Evolutionary conservation across 2,329 filamentous ascomycete genomes (phyloP), one percentile per base, ranked within the genome.

Genomic region (Fusarium sp.): DNA sequence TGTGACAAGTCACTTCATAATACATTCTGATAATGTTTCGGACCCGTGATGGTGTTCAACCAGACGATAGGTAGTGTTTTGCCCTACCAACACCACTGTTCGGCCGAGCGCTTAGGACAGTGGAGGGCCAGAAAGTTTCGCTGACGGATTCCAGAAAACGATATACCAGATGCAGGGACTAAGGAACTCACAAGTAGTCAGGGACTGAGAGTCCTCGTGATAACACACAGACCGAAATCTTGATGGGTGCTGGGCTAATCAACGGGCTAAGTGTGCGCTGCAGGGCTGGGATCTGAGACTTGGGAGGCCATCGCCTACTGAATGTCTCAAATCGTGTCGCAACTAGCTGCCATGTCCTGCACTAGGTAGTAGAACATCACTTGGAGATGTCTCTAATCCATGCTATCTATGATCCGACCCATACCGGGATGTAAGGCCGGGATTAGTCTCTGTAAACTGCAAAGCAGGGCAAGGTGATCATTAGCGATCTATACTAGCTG

Each of bases 201-300:
- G 56, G 65, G 42, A 62, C 57, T 36, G 21, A 56, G 38, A 53
- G 44, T 46, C 60, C 57, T 69, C 49, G 58, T 59, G 62, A 61
- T 59, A 57, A 50, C 52, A 56, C 28, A 53, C 50, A 52, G 15
- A 63, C 38, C 19, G 22, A 52, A 55, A 49, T 31, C 19, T 36
- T 60, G 49, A 39, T 19, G 36, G 24, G 39, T 36, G n/a, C 39
- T 52, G 59, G 31, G 49, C 58, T 61, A 69, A 70, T 72, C 46
- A 72, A 44, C 43, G 26, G 43, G 47, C 57, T 47, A 61, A 55
- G 28, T 39, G 21, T 60, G 57, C 39, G 36, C 31, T 65, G 59
- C 64, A 63, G 57, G 62, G 59, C 58, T 57, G 61, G 61, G 44
- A 69, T 67, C 52, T 68, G 67, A 65, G 62, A 71, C 67, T 64